phyloP scores from a whole-genome alignment of 2,329 filamentous ascomycete species.

The Nemania sp. region DNA sequence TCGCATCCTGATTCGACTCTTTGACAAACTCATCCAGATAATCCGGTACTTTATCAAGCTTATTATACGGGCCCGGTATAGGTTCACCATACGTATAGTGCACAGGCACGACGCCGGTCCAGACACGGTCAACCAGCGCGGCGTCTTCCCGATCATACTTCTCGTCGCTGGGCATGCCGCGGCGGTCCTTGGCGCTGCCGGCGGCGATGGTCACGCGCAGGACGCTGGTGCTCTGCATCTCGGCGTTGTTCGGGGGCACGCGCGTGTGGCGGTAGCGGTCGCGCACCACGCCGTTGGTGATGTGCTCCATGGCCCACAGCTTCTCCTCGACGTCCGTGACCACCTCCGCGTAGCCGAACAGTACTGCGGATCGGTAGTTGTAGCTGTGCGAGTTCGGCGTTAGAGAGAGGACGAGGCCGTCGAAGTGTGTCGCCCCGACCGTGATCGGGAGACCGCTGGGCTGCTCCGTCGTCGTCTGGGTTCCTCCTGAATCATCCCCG shows the following conservation, averaged over 20 bases:
- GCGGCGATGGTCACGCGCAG: constrained; percentile 68
- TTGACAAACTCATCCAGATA: constrained; percentile 56
- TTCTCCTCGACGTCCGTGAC: constrained; percentile 72
- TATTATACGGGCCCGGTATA: constrained; percentile 62
- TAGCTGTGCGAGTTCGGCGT: constrained; percentile 82
- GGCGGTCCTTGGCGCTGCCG: constrained; percentile 75
- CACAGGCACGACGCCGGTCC: constrained; percentile 65
- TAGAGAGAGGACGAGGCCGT: constrained; percentile 78
- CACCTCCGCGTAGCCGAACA: constrained; percentile 73
- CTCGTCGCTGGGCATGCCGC: constrained; percentile 64
- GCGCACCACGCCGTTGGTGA: constrained; percentile 74
- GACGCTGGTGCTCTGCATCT: constrained; percentile 76
- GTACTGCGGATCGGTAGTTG: constrained; percentile 80
- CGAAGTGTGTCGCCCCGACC: constrained; percentile 72
- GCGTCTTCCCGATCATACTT: constrained; percentile 51
- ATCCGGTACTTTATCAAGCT: constrained; percentile 59
- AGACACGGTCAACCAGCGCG: constrained; percentile 47
- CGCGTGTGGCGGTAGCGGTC: constrained; percentile 66
- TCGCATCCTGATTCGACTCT: constrained; percentile 41
- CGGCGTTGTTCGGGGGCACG: constrained; percentile 69
- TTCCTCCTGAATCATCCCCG: background rate
- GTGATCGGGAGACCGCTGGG: constrained; percentile 68
- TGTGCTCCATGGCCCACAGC: constrained; percentile 74
- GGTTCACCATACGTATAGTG: constrained; percentile 67
- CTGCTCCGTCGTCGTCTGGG: background rate